These are phyloP conservation scores for Orbilia blumenaviensis DNA, from an alignment of 2,329 filamentous ascomycete genomes.

Conservation along the genomic window DNA sequence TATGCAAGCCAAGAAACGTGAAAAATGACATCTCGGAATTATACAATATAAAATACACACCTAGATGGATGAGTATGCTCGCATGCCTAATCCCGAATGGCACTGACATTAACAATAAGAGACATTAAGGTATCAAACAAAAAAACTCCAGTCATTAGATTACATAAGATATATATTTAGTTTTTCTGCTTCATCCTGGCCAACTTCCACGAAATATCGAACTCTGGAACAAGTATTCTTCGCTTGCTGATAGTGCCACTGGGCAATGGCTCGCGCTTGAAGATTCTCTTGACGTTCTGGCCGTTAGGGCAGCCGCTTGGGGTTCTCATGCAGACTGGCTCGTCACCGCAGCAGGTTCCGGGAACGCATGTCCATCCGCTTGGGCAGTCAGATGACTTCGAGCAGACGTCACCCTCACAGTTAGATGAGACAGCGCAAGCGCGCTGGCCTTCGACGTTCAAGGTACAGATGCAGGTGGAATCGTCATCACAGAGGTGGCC, in stretches of 20 bases:
- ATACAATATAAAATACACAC: slow-evolving; percentile 49
- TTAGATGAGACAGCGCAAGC: slow-evolving; percentile 13
- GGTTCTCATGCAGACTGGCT: slow-evolving; percentile 33
- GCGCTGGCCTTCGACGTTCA: slow-evolving; percentile 36
- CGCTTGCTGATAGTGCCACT: slow-evolving; percentile 5
- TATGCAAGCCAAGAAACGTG: background rate
- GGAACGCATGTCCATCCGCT: slow-evolving; percentile 22
- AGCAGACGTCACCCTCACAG: slow-evolving; percentile 11
- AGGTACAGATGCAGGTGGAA: slow-evolving; percentile 38
- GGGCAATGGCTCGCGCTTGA: slow-evolving; percentile 13
- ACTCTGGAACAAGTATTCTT: slow-evolving; percentile 21
- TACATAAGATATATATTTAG: slow-evolving; percentile 12
- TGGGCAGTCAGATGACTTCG: slow-evolving; percentile 17
- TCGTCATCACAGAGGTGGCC: slow-evolving; percentile 29
- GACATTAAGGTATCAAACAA: slow-evolving; percentile 7
- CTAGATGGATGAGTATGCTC: slow-evolving; percentile 26
- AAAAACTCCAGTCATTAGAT: slow-evolving; percentile 31
- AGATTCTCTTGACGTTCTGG: slow-evolving; percentile 1
- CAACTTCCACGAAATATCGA: slow-evolving; percentile 31
- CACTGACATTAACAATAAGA: background rate
- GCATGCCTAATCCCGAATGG: background rate
- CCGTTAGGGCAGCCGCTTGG: slow-evolving; percentile 41
- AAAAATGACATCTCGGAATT: slow-evolving; percentile 8
- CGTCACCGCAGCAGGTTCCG: slow-evolving; percentile 33
- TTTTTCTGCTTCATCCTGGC: background rate